phyloP scores from a whole-genome alignment of 202 grass and related monocot species.

The Setaria viridis region DNA sequence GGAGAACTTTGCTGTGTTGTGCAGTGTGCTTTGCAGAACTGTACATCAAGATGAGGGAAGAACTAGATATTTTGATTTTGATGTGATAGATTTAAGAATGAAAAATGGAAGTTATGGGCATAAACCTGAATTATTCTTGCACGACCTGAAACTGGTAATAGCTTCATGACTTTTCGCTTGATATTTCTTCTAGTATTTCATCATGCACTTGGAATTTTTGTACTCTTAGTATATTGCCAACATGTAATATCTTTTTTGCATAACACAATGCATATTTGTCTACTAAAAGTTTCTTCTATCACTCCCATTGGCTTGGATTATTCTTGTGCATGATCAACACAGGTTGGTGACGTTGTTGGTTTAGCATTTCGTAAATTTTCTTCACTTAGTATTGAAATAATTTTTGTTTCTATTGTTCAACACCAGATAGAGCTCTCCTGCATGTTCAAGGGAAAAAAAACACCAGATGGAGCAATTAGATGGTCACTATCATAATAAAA shows the following conservation, averaged over 20 bases:
- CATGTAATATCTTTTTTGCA: neutral
- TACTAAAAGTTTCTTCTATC: neutral
- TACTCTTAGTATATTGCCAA: slow-evolving; percentile 3
- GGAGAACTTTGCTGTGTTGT: slow-evolving; percentile 76
- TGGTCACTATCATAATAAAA: slow-evolving; percentile 18
- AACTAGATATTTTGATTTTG: slow-evolving; percentile 77
- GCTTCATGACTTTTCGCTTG: slow-evolving; percentile 23
- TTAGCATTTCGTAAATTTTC: neutral
- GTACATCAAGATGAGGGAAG: slow-evolving; percentile 63
- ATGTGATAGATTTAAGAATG: slow-evolving; percentile 74
- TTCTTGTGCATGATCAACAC: no score
- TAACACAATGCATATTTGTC: neutral
- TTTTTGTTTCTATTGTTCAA: slow-evolving; percentile 20
- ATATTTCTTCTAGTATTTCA: slow-evolving; percentile 35
- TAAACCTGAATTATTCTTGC: slow-evolving; percentile 61
- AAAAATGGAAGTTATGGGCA: slow-evolving; percentile 79
- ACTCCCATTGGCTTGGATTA: no score
- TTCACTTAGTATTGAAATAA: slow-evolving; percentile 2
- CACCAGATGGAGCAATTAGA: slow-evolving; percentile 14
- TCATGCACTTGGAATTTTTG: neutral
- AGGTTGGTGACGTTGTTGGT: neutral
- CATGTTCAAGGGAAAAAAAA: neutral
- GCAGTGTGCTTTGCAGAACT: slow-evolving; percentile 67
- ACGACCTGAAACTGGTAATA: slow-evolving; percentile 75
- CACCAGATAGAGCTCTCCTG: neutral